phyloP scores from a whole-genome alignment of 2,329 filamentous ascomycete species.

The Cladosporium sp. region DNA sequence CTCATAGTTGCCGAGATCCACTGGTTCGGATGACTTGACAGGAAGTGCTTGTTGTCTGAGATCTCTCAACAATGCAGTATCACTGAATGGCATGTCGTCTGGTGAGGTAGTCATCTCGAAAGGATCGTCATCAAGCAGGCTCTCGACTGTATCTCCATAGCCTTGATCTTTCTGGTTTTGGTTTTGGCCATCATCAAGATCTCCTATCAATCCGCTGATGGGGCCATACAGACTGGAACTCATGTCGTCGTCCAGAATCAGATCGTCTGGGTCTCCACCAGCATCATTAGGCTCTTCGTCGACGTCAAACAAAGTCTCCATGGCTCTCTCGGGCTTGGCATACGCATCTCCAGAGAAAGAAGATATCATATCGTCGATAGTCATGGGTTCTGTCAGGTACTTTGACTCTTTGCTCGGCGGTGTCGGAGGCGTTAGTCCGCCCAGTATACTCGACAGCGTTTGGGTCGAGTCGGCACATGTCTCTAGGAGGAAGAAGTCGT shows the following conservation, averaged over 20 bases:
- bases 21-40: constrained; percentile 23
- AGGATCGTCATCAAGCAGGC: constrained; percentile 42
- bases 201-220: constrained; percentile 33
- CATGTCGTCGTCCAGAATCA: constrained; percentile 41
- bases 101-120: constrained; percentile 41
- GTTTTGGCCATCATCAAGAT: constrained; percentile 26
- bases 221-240: constrained; percentile 38
- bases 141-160: constrained; percentile 38
- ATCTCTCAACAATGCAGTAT: constrained; percentile 36
- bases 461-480: constrained; percentile 97
- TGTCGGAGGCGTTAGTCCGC: constrained; percentile 78
- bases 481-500: constrained; percentile 86
- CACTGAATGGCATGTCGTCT: constrained; percentile 33
- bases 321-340: constrained; percentile 60
- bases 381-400: constrained; percentile 84
- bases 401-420: constrained; percentile 81
- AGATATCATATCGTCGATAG: constrained; percentile 82
- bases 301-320: constrained; percentile 51
- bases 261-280: constrained; percentile 35
- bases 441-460: constrained; percentile 78
- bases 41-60: constrained; percentile 35
- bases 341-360: constrained; percentile 90
- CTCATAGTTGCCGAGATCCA: constrained; percentile 36
- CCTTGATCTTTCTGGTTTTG: constrained; percentile 29
- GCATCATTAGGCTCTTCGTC: constrained; percentile 26